Evolutionary conservation across 2,329 filamentous ascomycete species (phyloP).

Genomic region (Periconia sp.): DNA sequence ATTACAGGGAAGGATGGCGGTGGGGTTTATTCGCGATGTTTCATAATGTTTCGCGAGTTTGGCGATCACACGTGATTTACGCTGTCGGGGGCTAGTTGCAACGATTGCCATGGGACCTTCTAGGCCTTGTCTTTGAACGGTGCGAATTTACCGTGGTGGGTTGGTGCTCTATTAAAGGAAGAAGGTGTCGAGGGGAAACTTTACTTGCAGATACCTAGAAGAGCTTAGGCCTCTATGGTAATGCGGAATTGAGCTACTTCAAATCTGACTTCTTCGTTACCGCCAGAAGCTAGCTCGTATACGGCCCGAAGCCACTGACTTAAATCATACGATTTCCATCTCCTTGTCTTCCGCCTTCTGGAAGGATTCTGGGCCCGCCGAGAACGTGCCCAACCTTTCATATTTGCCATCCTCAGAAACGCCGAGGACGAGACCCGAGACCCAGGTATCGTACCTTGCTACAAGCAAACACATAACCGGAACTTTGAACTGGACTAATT

Average conservation of each 20-base stretch:
- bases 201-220: too few species aligned
- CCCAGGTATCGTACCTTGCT: constrained; percentile 29
- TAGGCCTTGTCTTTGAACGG: too few species aligned
- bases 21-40: constrained; percentile 10
- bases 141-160: too few species aligned
- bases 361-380: constrained; percentile 30
- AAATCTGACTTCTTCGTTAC: too few species aligned
- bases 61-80: constrained; percentile 14
- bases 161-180: too few species aligned
- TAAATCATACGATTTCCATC: constrained; percentile 22
- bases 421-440: constrained; percentile 37
- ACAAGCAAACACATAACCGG: constrained; percentile 34
- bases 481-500: constrained; percentile 22
- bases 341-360: constrained; percentile 25
- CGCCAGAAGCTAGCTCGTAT: too few species aligned
- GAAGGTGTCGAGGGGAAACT: too few species aligned
- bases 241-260: too few species aligned
- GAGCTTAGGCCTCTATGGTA: too few species aligned
- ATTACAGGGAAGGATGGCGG: constrained; percentile 2
- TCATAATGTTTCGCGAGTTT: constrained; percentile 15
- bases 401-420: constrained; percentile 17
- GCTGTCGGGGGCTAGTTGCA: background rate
- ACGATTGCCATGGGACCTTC: background rate
- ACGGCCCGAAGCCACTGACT: background rate
- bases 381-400: constrained; percentile 39